Percentiles rank a stretch among this genome's conserved stretches.
phyloP scores from a whole-genome alignment of 257 asterid species.

The Orobanche coerulescens region DNA sequence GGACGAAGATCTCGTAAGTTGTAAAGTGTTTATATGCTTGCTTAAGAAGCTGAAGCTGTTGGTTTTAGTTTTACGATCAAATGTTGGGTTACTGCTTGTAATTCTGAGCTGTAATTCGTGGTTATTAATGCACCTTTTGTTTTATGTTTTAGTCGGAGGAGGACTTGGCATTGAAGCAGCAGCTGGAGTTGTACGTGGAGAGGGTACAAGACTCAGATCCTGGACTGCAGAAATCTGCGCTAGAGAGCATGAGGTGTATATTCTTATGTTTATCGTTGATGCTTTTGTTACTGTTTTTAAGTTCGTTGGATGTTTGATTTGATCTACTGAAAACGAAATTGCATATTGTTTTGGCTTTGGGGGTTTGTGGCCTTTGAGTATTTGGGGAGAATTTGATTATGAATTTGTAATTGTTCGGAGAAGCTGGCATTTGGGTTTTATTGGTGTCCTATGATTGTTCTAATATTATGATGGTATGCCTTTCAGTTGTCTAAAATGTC shows the following conservation, averaged over 20 bases:
- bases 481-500: background rate
- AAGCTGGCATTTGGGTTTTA: background rate
- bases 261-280: background rate
- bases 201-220: constrained; percentile 81
- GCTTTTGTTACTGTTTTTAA: background rate
- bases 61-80: background rate
- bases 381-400: background rate
- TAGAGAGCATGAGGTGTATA: constrained; percentile 81
- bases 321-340: background rate
- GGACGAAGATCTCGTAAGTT: constrained; percentile 93
- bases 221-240: constrained; percentile 79
- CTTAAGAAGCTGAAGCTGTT: constrained; percentile 7
- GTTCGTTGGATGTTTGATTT: constrained; percentile 11
- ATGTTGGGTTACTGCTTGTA: background rate
- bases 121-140: constrained; percentile 13
- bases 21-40: background rate
- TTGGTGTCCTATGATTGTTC: background rate
- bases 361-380: background rate
- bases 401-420: background rate
- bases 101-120: background rate
- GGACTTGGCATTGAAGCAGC: constrained; percentile 88
- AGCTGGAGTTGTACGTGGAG: constrained; percentile 86
- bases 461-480: background rate
- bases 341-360: background rate
- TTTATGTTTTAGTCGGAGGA: constrained; percentile 65